Percentiles rank a stretch among this genome's conserved stretches.
phyloP scores from a whole-genome alignment of 192 early-diverging fungal genomes.

The Mycoemilia scoparia region DNA sequence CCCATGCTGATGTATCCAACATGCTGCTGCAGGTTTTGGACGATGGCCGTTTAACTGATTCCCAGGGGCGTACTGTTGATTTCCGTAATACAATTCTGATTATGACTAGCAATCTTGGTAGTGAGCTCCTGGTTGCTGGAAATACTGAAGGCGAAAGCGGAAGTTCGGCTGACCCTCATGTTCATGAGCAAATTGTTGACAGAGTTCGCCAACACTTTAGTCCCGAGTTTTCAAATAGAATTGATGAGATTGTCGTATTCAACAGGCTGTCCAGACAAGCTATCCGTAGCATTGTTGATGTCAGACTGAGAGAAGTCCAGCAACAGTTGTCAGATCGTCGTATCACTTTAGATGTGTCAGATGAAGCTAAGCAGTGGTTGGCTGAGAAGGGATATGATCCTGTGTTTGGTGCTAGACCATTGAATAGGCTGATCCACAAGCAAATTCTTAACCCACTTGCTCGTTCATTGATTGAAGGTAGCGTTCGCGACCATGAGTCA shows the following conservation, averaged over 20 bases:
- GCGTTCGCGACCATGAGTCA: conserved; percentile 32
- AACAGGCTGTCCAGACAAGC: conserved; percentile 45
- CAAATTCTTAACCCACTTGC: conserved; percentile 31
- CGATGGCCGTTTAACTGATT: conserved; percentile 62
- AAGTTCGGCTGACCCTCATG: conserved; percentile 14
- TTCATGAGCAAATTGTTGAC: conserved; percentile 43
- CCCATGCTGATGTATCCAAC: conserved; percentile 76
- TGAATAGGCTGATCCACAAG: conserved; percentile 49
- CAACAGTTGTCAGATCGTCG: conserved; percentile 36
- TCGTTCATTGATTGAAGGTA: conserved; percentile 44
- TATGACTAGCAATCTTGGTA: conserved; percentile 65
- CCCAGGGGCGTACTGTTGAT: conserved; percentile 54
- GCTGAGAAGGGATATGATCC: conserved; percentile 47
- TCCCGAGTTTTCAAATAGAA: conserved; percentile 63
- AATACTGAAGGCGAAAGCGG: conserved; percentile 21
- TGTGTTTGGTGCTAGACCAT: conserved; percentile 46
- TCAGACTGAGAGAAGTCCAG: conserved; percentile 47
- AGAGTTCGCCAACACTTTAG: conserved; percentile 56
- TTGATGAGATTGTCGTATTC: conserved; percentile 66
- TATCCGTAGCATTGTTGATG: conserved; percentile 60
- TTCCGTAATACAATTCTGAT: conserved; percentile 70
- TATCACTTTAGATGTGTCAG: conserved; percentile 33
- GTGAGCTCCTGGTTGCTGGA: conserved; percentile 36
- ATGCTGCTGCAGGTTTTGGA: conserved; percentile 84
- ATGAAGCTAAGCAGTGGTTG: conserved; percentile 39